phyloP scores from a whole-genome alignment of 2,329 filamentous ascomycete genomes.

The Nakataea oryzae region DNA sequence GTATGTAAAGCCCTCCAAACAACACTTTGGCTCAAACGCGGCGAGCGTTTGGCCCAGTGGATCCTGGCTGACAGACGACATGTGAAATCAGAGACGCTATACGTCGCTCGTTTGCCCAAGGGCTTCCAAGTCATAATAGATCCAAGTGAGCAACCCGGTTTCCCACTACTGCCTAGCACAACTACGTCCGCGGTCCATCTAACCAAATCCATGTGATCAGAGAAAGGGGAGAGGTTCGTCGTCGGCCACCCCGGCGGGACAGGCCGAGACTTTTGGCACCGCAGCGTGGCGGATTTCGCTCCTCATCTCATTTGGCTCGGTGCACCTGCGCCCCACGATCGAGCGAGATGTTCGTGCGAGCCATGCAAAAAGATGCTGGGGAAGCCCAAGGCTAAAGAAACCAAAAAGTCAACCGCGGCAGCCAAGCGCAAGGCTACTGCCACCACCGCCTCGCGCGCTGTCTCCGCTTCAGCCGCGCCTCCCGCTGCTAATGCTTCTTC shows the following conservation, averaged over 20 bases:
- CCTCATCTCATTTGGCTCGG: constrained; percentile 41
- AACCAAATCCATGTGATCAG: constrained; percentile 17
- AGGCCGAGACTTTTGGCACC: constrained; percentile 21
- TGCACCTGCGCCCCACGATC: constrained; percentile 30
- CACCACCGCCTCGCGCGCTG: neutral
- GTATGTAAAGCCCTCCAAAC: neutral
- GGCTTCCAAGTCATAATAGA: constrained; percentile 12
- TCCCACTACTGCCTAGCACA: neutral
- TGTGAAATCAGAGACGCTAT: constrained; percentile 5
- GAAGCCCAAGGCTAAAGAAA: constrained; percentile 5
- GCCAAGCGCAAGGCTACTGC: neutral
- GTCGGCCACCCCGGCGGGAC: constrained; percentile 11
- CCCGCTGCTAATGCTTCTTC: neutral
- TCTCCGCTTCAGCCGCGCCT: neutral
- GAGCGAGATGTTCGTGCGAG: constrained; percentile 39
- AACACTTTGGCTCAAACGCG: neutral
- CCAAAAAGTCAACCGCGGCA: neutral
- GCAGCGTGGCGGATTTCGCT: constrained; percentile 42
- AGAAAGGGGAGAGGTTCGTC: constrained; percentile 56
- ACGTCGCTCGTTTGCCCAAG: constrained; percentile 10
- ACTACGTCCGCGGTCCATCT: neutral
- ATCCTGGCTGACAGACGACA: neutral
- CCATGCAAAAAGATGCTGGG: constrained; percentile 27
- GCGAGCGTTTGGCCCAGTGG: neutral
- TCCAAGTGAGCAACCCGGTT: constrained; percentile 6